These are phyloP conservation scores for Trichoderma cornu-damae DNA, from an alignment of 2,329 filamentous ascomycete genomes.

Conservation along the genomic window DNA sequence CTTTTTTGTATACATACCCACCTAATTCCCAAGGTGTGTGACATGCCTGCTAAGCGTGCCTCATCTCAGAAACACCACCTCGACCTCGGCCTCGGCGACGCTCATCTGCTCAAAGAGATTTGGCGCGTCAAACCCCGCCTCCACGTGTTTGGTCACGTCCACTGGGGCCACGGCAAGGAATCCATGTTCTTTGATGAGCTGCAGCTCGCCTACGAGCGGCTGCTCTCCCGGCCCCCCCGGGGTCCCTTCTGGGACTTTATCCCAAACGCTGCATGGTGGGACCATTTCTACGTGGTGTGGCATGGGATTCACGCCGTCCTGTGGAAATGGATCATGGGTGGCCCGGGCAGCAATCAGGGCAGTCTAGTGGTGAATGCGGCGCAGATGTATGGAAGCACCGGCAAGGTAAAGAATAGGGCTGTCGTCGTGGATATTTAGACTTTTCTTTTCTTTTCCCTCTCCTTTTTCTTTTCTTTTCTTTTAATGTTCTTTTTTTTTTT, in stretches of 20 bases:
- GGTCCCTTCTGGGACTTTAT: slow-evolving; percentile 44
- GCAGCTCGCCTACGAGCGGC: slow-evolving; percentile 66
- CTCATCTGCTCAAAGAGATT: slow-evolving; percentile 63
- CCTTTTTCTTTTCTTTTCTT: too few species aligned
- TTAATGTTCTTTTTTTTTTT: too few species aligned
- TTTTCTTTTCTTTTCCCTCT: neutral
- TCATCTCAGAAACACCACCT: slow-evolving; percentile 56
- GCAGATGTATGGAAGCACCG: slow-evolving; percentile 51
- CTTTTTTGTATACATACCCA: neutral
- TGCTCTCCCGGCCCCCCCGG: slow-evolving; percentile 43
- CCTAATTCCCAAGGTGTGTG: too few species aligned
- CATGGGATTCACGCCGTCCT: slow-evolving; percentile 45
- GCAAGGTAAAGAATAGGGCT: slow-evolving; percentile 40
- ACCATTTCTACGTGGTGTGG: slow-evolving; percentile 40
- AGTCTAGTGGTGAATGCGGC: slow-evolving; percentile 53
- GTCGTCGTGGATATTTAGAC: slow-evolving; percentile 33
- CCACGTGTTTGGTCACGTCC: slow-evolving; percentile 82
- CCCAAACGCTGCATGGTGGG: slow-evolving; percentile 43
- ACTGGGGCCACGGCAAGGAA: slow-evolving; percentile 67
- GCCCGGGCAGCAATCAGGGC: slow-evolving; percentile 46
- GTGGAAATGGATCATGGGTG: slow-evolving; percentile 54
- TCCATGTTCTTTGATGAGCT: slow-evolving; percentile 68
- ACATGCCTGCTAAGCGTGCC: too few species aligned
- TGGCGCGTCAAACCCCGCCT: slow-evolving; percentile 69
- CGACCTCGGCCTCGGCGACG: slow-evolving; percentile 65